These are phyloP conservation scores for Globisporangium cystogenes DNA, from an alignment of 352 stramenopile species.

Conservation along the genomic window DNA sequence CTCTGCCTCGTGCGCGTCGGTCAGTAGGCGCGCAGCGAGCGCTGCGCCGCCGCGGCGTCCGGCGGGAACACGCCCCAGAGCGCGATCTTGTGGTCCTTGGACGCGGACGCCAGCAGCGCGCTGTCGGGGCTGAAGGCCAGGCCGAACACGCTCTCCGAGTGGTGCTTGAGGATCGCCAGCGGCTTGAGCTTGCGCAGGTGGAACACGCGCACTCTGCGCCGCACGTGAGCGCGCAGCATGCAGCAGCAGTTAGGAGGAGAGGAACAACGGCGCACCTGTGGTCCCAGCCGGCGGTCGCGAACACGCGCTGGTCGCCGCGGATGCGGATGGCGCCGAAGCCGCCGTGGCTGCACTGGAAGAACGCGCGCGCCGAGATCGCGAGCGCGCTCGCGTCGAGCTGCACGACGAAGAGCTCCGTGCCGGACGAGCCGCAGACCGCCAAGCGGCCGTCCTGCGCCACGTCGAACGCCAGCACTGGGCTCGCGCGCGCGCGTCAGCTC, in stretches of 20 bases:
- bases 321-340: constrained; percentile 67
- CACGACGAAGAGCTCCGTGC: constrained; percentile 39
- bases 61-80: constrained; percentile 77
- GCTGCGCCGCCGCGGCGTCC: constrained; percentile 14
- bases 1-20: too few species aligned
- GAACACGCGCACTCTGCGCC: constrained; percentile 53
- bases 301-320: constrained; percentile 66
- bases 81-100: constrained; percentile 75
- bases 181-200: constrained; percentile 68
- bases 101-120: constrained; percentile 54
- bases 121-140: constrained; percentile 66
- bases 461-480: constrained; percentile 78
- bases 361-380: constrained; percentile 27
- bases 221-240: too few species aligned
- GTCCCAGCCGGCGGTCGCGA: constrained; percentile 77
- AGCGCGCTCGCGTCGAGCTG: constrained; percentile 39
- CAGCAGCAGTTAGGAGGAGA: too few species aligned
- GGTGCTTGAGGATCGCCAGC: constrained; percentile 76
- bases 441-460: constrained; percentile 42
- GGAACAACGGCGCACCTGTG: constrained; percentile 46
- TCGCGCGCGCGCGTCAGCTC: not conserved
- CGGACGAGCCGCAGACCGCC: constrained; percentile 57
- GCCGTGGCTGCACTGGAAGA: constrained; percentile 54
- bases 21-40: constrained; percentile 29
- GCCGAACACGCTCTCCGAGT: constrained; percentile 68